Evolutionary conservation across 495 filamentous ascomycete species (phyloP), one percentile per base, ranked within the genome.

Genomic region (Tetracladium marchalianum): DNA sequence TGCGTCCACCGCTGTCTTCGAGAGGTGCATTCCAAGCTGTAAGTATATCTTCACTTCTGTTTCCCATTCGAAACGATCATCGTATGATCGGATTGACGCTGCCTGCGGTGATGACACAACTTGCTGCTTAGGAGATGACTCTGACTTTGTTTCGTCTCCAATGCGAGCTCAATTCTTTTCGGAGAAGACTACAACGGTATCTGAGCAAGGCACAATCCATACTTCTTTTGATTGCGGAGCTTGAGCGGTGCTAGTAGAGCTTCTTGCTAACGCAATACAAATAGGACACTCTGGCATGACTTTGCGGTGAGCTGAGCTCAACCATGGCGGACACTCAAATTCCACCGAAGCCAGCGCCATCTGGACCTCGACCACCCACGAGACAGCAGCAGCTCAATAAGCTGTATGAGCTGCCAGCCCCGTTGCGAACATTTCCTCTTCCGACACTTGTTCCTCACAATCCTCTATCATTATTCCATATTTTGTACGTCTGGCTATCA

Each of bases 121-220:
- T 65, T 64, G 68, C 64, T 63, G 64, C 72, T 67, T 71, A 80
- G 76, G 74, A 62, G 66, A 72, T 70, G 72, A 51, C 73, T 66
- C 73, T 82, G 78, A 83, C 80, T 84, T 87, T 80, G 78, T 70
- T 67, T 78, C 68, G 71, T 76, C 69, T 70, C 76, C 84, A 59
- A 71, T 95, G 88, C 75, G 72, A 69, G 77, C 72, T 69, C 67
- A 65, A 76, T 77, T 74, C 63, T 53, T 46, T 60, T 39, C 31
- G 39, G 52, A 51, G 77, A 74, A 84, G 87, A 94, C 89, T 95
- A 94, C 89, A 93, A 94, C 89, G 89, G 89, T 95, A 94, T 95
- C 89, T 94, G 89, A 94, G 77, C 73, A 72, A 67, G 67, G 54
- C 46, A 54, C 27, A 39, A 45, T 44, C 50, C 33, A 43, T 24